phyloP scores from a whole-genome alignment of 1,284 basidiomycete genomes.

The Somion occarium region DNA sequence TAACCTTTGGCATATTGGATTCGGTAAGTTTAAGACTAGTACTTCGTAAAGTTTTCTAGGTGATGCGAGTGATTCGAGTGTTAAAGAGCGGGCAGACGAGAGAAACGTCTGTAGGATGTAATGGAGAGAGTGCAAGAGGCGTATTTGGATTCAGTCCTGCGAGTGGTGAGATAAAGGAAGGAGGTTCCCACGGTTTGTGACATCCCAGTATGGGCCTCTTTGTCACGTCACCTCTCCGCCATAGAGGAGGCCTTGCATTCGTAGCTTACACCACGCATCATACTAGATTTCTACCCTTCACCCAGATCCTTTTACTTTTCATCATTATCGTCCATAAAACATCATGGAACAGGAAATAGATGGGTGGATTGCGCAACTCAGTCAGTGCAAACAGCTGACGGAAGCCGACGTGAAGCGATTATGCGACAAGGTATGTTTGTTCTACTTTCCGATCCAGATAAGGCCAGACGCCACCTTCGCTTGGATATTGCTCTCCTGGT shows the following conservation, averaged over 20 bases:
- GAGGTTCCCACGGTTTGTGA: not conserved
- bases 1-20: slow-evolving; percentile 54
- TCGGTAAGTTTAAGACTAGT: not conserved
- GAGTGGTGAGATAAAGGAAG: not conserved
- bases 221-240: not conserved
- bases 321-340: slow-evolving; percentile 16
- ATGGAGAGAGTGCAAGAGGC: slow-evolving; percentile 10
- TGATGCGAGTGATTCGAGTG: not conserved
- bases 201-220: not conserved
- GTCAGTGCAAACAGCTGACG: slow-evolving; percentile 96
- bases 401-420: slow-evolving; percentile 97
- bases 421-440: slow-evolving; percentile 89
- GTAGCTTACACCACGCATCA: slow-evolving; percentile 2
- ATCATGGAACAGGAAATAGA: slow-evolving; percentile 83
- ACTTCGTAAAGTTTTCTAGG: not conserved
- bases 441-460: slow-evolving; percentile 23
- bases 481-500: slow-evolving; percentile 11
- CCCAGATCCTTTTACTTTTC: slow-evolving; percentile 14
- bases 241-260: not conserved
- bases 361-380: slow-evolving; percentile 94
- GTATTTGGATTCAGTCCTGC: not conserved
- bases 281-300: slow-evolving; percentile 17
- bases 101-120: slow-evolving; percentile 7
- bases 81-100: slow-evolving; percentile 8
- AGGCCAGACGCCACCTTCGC: slow-evolving; percentile 22